Percentiles rank a stretch among this genome's conserved stretches.
Conservation (phyloP, 495 filamentous ascomycete species). For the Evernia prunastri region DNA sequence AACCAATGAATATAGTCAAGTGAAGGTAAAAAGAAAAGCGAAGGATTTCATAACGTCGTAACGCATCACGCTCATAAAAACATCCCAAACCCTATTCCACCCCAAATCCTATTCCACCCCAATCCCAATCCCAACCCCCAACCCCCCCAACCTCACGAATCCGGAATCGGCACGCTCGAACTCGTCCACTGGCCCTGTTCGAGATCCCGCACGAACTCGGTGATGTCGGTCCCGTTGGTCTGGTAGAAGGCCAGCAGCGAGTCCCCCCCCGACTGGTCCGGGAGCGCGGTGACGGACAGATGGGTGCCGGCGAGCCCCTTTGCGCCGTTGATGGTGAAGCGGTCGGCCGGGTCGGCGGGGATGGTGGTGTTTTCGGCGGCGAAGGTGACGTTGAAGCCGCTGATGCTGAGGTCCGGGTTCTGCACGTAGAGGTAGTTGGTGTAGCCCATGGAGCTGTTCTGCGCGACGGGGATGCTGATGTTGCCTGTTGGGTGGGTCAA, state of each 20-base stretch:
- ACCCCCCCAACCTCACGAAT: constrained; percentile 1
- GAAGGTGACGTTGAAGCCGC: constrained; percentile 23
- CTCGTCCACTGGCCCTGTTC: constrained; percentile 25
- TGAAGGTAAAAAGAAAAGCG: not conserved
- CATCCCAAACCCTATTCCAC: not conserved
- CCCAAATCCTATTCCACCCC: not conserved
- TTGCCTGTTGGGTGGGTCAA: constrained; percentile 2
- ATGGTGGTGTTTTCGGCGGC: constrained; percentile 23
- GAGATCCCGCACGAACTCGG: constrained; percentile 25
- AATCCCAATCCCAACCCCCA: not conserved
- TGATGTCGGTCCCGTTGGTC: constrained; percentile 23
- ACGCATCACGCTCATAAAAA: not conserved
- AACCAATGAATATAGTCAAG: not conserved
- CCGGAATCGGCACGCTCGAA: constrained; percentile 23
- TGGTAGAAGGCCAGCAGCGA: constrained; percentile 24
- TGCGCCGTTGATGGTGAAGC: constrained; percentile 23
- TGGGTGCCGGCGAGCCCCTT: constrained; percentile 24
- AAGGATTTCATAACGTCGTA: not conserved
- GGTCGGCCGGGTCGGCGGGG: constrained; percentile 8
- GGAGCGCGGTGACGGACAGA: constrained; percentile 23
- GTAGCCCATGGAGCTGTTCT: constrained; percentile 25
- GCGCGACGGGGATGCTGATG: constrained; percentile 22
- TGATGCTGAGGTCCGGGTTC: constrained; percentile 22
- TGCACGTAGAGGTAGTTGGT: constrained; percentile 27
- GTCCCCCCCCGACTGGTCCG: constrained; percentile 18